A percentile compares a stretch with the other conserved stretches of the same genome.
Conservation (phyloP, 1,284 basidiomycete species). For the Marasmius tenuissimus region DNA sequence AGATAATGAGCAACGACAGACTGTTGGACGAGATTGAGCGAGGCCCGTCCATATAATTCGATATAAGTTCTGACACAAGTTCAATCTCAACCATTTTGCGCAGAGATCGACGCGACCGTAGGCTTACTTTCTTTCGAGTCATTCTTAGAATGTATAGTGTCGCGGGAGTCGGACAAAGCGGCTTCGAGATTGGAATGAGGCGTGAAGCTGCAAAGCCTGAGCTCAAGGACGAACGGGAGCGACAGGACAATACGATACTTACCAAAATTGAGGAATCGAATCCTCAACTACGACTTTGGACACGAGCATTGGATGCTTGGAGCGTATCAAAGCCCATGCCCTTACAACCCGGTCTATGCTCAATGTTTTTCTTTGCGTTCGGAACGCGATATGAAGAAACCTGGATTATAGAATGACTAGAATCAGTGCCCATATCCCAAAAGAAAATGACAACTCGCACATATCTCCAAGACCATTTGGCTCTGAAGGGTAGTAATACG, state of each 20-base stretch:
- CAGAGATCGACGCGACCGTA: not conserved
- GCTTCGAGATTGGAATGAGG: not conserved
- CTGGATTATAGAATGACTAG: slow-evolving; percentile 14
- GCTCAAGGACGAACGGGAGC: not conserved
- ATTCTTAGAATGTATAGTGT: not conserved
- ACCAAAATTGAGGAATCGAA: slow-evolving; percentile 32
- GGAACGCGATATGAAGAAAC: slow-evolving; percentile 44
- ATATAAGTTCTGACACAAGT: slow-evolving; percentile 33
- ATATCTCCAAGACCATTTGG: slow-evolving; percentile 32
- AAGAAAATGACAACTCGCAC: slow-evolving; percentile 15
- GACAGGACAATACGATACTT: slow-evolving; percentile 18
- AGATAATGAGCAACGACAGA: slow-evolving; percentile 48
- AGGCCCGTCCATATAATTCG: slow-evolving; percentile 45
- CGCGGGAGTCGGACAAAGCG: not conserved
- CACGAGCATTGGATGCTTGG: slow-evolving; percentile 44
- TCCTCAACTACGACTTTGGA: slow-evolving; percentile 28
- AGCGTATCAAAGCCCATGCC: slow-evolving; percentile 44
- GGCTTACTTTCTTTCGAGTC: slow-evolving; percentile 23
- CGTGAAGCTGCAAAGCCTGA: slow-evolving; percentile 12
- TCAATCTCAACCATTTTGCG: not conserved
- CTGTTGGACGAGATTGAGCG: slow-evolving; percentile 44
- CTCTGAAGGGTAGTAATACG: slow-evolving; percentile 27
- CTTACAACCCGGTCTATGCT: slow-evolving; percentile 30
- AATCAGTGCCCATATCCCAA: not conserved
- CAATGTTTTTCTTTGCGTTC: slow-evolving; percentile 29